These are phyloP conservation scores for Cucurbita ficifolia DNA, from an alignment of 306 rosid species.

Conservation along the genomic window DNA sequence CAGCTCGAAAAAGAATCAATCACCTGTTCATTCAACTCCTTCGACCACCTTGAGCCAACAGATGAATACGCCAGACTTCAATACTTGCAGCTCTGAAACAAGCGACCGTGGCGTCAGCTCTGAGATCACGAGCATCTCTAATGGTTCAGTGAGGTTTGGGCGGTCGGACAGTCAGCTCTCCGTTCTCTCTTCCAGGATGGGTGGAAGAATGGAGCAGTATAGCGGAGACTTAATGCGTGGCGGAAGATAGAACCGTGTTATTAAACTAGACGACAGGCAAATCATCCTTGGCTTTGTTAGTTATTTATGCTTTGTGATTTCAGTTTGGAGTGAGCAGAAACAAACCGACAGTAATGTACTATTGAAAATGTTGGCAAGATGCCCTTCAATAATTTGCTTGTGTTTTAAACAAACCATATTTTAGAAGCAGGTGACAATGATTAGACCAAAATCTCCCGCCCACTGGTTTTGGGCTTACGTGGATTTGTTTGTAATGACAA, in stretches of 20 bases:
- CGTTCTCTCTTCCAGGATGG: constrained; percentile 10
- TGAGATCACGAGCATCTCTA: constrained; percentile 27
- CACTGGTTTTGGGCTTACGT: not conserved
- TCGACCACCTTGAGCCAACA: constrained; percentile 8
- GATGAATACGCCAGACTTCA: constrained; percentile 19
- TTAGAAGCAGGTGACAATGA: not conserved
- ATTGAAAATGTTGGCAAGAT: not conserved
- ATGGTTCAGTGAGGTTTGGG: constrained; percentile 18
- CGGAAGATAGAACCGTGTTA: constrained; percentile 27
- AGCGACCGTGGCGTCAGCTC: constrained; percentile 32
- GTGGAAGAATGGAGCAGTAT: constrained; percentile 35
- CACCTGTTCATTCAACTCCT: constrained; percentile 4
- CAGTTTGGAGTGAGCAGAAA: not conserved
- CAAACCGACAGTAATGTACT: not conserved
- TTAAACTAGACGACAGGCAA: constrained; percentile 47
- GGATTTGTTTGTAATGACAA: not conserved
- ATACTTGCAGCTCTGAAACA: constrained; percentile 16
- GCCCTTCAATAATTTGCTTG: not conserved
- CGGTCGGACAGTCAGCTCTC: constrained; percentile 34
- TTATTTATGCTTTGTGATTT: constrained; percentile 4
- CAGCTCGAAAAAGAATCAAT: constrained; percentile 42
- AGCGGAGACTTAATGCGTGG: constrained; percentile 29
- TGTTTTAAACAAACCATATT: not conserved
- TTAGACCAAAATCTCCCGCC: not conserved
- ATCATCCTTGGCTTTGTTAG: constrained; percentile 80